Percentiles rank a stretch among this genome's conserved stretches.
phyloP scores from a whole-genome alignment of 768 basidiomycete species.

The Leccinum subtestaceum region DNA sequence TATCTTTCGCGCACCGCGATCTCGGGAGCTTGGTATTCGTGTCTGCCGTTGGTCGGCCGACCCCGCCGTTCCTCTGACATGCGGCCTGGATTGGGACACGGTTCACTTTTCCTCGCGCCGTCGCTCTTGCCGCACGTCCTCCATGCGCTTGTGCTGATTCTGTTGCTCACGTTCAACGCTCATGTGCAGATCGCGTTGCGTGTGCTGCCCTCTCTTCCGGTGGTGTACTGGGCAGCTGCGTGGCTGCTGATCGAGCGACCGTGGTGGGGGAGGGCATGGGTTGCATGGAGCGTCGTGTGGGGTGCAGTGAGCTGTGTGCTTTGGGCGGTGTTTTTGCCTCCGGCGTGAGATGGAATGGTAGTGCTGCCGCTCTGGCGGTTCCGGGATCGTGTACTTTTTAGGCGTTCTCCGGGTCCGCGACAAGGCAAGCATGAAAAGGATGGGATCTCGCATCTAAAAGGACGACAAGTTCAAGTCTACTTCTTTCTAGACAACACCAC shows the following conservation, averaged over 20 bases:
- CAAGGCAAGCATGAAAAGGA: background rate
- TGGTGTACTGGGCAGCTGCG: slow-evolving; percentile 85
- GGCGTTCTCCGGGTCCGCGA: background rate
- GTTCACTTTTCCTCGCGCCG: slow-evolving; percentile 32
- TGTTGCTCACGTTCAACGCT: slow-evolving; percentile 69
- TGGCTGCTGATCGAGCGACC: slow-evolving; percentile 53
- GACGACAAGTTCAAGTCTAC: slow-evolving; percentile 13
- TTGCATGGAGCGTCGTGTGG: slow-evolving; percentile 80
- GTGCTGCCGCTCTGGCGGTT: background rate
- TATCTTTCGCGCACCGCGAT: slow-evolving; percentile 18
- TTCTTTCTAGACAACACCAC: slow-evolving; percentile 53
- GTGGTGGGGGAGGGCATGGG: slow-evolving; percentile 56
- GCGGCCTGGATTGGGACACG: no score
- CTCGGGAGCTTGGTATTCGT: background rate
- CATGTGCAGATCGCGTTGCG: slow-evolving; percentile 89
- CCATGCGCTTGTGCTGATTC: slow-evolving; percentile 62
- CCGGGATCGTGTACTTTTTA: background rate
- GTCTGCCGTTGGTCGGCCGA: background rate
- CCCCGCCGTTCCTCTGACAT: background rate
- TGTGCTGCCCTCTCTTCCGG: slow-evolving; percentile 70
- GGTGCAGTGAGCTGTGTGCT: slow-evolving; percentile 63
- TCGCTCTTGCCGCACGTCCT: slow-evolving; percentile 69
- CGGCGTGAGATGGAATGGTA: slow-evolving; percentile 52
- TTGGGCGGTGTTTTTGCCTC: slow-evolving; percentile 86
- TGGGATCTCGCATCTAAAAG: no score